Evolutionary conservation across 139 green algal genomes (phyloP), one percentile per base, ranked within the genome.

Genomic region (Spirogloea muscicola): DNA sequence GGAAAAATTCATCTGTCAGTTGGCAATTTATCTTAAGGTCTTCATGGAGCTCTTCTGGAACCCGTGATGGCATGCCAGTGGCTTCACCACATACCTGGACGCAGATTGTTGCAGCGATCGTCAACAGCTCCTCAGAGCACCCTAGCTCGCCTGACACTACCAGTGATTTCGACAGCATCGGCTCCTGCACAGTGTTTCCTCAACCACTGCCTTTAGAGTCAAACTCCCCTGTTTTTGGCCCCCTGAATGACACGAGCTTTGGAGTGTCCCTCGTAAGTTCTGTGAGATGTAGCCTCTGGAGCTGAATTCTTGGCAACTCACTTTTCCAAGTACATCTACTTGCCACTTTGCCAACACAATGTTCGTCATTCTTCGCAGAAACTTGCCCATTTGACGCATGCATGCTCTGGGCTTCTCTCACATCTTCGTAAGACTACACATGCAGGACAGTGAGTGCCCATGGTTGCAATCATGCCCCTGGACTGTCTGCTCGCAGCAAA

Each of bases 121-220:
- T 90, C 34, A 82, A 60, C 72, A 88, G 62, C 77, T 95, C 89
- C 68, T 89, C 80, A 33, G 62, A 75, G 84, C 89, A 94, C 34
- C 72, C 80, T 18, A 80, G 44, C 64, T 87, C 72, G 3, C 43
- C 74, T 0, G 87, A 82, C n/a, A 82, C 82, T 40, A 96, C 75
- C 63, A 96, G 76, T 18, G 76, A 37, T 18, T 61, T 41, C 33
- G 61, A 29, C 36, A 77, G 18, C 62, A 77, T 64, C 6, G 69
- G 69, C 21, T 77, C 69, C 69, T 77, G 69, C 3, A 6, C 13
- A 13, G 7, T 25, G 4, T 21, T 39, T 6, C 4, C n/a, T 66
- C 33, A 37, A 29, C 43, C 43, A 10, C 43, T 10, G 43, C 43
- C 43, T 13, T 49, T 18, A 68, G 18, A 2, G 36, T 27, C 29